Evolutionary conservation across 1,284 basidiomycete genomes (phyloP), one percentile per base, ranked within the genome.

Genomic region (Fomes fomentarius): DNA sequence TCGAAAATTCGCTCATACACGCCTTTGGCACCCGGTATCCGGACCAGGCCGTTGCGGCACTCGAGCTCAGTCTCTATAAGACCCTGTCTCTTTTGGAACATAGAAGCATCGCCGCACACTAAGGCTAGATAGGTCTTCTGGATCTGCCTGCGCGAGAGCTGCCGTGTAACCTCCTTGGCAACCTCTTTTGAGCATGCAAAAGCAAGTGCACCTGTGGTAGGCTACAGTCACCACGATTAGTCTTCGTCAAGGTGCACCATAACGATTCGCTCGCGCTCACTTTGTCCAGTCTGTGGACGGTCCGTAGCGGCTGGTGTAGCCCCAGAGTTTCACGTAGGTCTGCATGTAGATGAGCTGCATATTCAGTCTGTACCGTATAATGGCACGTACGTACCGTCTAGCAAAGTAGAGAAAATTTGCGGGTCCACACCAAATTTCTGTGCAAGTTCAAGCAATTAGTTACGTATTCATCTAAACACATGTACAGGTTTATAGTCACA

Each of bases 281-380:
- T 74, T 85, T 87, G 73, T 90, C 88, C 9, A 90, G 75, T 9
- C 88, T 78, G 65, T 90, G 88, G 14, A 88, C 78, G 3, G 81
- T 73, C 50, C 73, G 74, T 9, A 80, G 83, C 10, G 65, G 57
- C 19, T 62, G 61, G 14, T 66, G 54, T 28, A 84, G 64, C 5
- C 61, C 57, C 31, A 81, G 69, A 30, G 64, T 55, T 15, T 60
- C 45, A 40, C 71, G 72, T 31, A 83, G 55, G 44, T 72, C 83
- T 85, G 31, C n/a, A n/a, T n/a, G 15, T 22, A 17, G 24, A 52
- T 43, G 8, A 43, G 41, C 17, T 26, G 28, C 25, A 35, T 45
- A 2, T 49, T 25, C 11, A 42, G 26, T n/a, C 12, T 28, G 22
- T 12, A 40, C 26, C 33, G 33, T 12, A 42, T 37, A 28, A 19